These are phyloP conservation scores for Diplodia seriata DNA, from an alignment of 2,329 filamentous ascomycete species.

Conservation along the genomic window DNA sequence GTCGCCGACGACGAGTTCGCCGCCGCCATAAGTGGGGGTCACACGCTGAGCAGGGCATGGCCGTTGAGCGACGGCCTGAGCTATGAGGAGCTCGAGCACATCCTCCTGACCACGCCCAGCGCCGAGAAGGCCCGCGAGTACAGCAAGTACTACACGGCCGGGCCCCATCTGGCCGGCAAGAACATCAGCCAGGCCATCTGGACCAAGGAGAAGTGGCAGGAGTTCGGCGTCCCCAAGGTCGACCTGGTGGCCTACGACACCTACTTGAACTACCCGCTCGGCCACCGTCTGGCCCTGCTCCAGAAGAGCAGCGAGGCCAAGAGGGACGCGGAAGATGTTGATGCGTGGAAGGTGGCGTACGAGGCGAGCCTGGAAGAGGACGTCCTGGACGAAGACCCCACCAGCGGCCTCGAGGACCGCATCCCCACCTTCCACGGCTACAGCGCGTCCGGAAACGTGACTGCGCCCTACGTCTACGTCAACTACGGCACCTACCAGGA, in stretches of 20 bases:
- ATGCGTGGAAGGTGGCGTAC: conserved; percentile 69
- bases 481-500: conserved; percentile 90
- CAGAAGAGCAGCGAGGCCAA: conserved; percentile 65
- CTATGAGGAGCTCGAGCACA: conserved; percentile 62
- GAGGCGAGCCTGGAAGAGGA: conserved; percentile 86
- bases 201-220: conserved; percentile 58
- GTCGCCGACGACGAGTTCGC: conserved; percentile 36
- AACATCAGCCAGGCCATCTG: conserved; percentile 60
- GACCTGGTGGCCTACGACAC: conserved; percentile 58
- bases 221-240: conserved; percentile 55
- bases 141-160: conserved; percentile 59
- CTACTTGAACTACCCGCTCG: conserved; percentile 59
- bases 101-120: conserved; percentile 62
- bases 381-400: conserved; percentile 80
- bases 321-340: conserved; percentile 53
- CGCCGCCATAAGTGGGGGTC: conserved; percentile 35
- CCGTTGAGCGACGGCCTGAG: conserved; percentile 55
- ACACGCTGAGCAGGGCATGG: conserved; percentile 48
- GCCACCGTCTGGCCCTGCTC: conserved; percentile 55
- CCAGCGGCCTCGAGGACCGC: conserved; percentile 72
- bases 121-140: conserved; percentile 58
- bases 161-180: conserved; percentile 59
- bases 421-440: conserved; percentile 95
- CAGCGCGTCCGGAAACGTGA: conserved; percentile 90
- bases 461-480: conserved; percentile 82